Base-by-base conservation (phyloP, 768 basidiomycete species). In the Tylopilus sp. region DNA sequence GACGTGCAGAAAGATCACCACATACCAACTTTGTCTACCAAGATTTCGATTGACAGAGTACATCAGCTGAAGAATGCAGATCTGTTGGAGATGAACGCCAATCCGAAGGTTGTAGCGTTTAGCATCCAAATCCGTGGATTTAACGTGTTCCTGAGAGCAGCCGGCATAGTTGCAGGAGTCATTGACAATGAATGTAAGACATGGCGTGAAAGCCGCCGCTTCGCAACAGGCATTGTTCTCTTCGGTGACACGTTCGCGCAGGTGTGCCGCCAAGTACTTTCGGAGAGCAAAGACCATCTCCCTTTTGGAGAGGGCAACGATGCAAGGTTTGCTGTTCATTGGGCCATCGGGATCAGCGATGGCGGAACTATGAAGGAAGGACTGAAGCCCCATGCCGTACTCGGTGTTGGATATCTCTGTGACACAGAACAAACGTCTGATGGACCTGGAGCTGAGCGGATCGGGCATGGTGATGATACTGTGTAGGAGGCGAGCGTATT, bases 121-220 rank as follows among this genome's bases (percentile, higher is more conserved):
- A 2, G 61, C 33, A 30, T 59, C 63, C 43, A 67, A 50, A 18
- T 67, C 56, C 2, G 67, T 41, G 1, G 58, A 13, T n/a, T 44
- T 41, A 22, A 70, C 46, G 48, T 81, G 80, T 12, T 71, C 66
- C 33, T 69, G 63, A 4, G 61, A 61, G 51, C 81, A 82, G 3
- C 52, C 25, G 0, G 1, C 3, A 4, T 57, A 53, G 18, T 62
- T 52, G 57, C 80, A 82, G 3, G 52, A 35, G 0, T 60, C 66
- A 40, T 31, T 58, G 17, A 71, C 42, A 3, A 66, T 58, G 48
- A 60, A 71, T 1, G 53, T 56, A 13, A 79, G 59, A 50, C 80
- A 81, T 3, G 71, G 72, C 1, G 67, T 67, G 41, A 79, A 48
- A 22, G 22, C 69, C 0, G 47, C 44, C 1, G 69, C 60, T 13